These are phyloP conservation scores for Ganoderma meredithae DNA, from an alignment of 1,284 basidiomycete species.

Conservation along the genomic window DNA sequence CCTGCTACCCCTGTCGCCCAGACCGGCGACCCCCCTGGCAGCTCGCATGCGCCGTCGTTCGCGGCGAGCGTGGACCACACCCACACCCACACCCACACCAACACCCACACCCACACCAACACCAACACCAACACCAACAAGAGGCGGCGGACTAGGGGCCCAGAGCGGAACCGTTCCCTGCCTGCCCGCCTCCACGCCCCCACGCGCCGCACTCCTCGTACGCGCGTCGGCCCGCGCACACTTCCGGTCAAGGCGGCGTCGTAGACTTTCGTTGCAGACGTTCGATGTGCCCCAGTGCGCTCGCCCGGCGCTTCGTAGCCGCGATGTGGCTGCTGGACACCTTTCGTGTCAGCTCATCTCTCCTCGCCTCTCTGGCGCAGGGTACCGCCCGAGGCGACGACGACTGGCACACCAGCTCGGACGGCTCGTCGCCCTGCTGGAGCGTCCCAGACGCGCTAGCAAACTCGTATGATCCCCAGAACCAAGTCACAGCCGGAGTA, in stretches of 20 bases:
- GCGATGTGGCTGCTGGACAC: too few relatives aligned
- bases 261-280: background rate
- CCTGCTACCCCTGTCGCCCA: background rate
- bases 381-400: background rate
- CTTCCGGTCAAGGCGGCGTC: background rate
- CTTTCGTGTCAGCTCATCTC: background rate
- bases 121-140: background rate
- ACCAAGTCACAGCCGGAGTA: background rate
- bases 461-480: background rate
- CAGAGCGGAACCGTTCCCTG: background rate
- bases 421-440: background rate
- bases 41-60: background rate
- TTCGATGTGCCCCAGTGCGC: too few relatives aligned
- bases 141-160: background rate
- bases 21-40: background rate
- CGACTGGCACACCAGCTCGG: background rate
- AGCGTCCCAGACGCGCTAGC: background rate
- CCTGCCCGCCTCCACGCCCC: background rate
- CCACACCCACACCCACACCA: too few relatives aligned
- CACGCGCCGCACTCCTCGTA: background rate
- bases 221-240: background rate
- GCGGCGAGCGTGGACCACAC: background rate
- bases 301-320: too few relatives aligned
- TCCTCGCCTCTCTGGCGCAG: background rate
- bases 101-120: too few relatives aligned